These are phyloP conservation scores for Chlorella sp. DNA, from an alignment of 139 green algal genomes.

Conservation along the genomic window DNA sequence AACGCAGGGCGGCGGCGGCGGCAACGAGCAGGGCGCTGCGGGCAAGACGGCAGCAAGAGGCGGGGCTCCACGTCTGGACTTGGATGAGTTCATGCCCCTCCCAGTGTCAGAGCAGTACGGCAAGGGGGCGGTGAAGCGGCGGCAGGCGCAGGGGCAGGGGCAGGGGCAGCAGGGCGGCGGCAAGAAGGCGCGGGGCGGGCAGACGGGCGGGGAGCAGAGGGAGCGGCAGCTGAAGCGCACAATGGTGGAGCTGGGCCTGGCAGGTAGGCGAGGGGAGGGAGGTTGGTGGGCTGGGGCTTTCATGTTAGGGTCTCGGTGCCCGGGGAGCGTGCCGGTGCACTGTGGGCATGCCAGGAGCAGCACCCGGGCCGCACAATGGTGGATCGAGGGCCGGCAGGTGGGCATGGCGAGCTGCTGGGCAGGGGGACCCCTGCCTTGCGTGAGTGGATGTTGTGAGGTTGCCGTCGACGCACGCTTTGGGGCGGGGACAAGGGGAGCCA, in stretches of 20 bases:
- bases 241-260: conserved; percentile 38
- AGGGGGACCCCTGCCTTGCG: too few relatives aligned
- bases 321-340: too few relatives aligned
- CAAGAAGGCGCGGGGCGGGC: neutral
- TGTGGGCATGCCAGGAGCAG: too few relatives aligned
- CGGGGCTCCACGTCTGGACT: conserved; percentile 13
- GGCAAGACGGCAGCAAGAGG: neutral
- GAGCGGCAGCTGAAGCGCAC: conserved; percentile 21
- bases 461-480: neutral
- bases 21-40: conserved; percentile 11
- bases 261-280: neutral
- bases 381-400: too few relatives aligned
- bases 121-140: conserved; percentile 20
- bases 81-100: conserved; percentile 60
- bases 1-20: neutral
- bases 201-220: neutral
- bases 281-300: neutral
- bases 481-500: too few relatives aligned
- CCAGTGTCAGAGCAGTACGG: conserved; percentile 52
- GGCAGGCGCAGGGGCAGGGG: conserved; percentile 4
- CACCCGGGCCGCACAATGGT: too few relatives aligned
- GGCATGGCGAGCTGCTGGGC: too few relatives aligned
- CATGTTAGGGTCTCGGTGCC: too few relatives aligned
- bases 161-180: neutral
- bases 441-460: neutral